These are phyloP conservation scores for Nakazawaea ambrosiae DNA, from an alignment of 805 yeast genomes.

Conservation along the genomic window DNA sequence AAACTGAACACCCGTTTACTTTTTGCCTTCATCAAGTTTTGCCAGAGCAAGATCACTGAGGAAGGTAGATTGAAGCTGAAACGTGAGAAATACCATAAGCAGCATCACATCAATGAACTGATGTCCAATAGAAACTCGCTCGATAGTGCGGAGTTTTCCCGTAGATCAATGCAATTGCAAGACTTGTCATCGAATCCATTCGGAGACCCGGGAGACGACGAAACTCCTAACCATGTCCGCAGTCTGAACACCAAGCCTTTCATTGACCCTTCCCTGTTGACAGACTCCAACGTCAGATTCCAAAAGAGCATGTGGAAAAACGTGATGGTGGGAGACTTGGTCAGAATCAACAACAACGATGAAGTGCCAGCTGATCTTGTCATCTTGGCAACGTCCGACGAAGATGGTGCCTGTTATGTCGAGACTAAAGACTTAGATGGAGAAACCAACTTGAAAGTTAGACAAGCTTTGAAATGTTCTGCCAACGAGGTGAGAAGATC, in stretches of 20 bases:
- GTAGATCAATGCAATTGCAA: constrained; percentile 13
- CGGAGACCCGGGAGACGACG: constrained; percentile 3
- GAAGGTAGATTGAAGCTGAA: constrained; percentile 11
- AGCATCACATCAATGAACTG: constrained; percentile 14
- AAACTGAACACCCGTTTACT: constrained; percentile 31
- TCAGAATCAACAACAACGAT: constrained; percentile 65
- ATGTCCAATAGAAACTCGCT: constrained; percentile 18
- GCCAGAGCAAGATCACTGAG: constrained; percentile 9
- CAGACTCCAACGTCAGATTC: constrained; percentile 18
- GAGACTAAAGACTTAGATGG: constrained; percentile 72
- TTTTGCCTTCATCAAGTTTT: constrained; percentile 6
- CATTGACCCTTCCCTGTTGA: constrained; percentile 3
- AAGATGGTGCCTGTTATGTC: constrained; percentile 58
- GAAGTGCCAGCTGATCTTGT: constrained; percentile 76
- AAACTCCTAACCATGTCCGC: neutral
- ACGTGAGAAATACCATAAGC: constrained; percentile 7
- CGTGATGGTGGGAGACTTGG: constrained; percentile 65
- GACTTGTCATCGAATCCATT: constrained; percentile 8
- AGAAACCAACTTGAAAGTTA: constrained; percentile 66
- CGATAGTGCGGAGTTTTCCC: constrained; percentile 24
- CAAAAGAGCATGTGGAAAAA: constrained; percentile 50
- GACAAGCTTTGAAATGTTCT: constrained; percentile 49
- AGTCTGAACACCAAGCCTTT: constrained; percentile 8
- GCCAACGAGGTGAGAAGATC: constrained; percentile 41
- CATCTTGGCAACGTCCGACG: constrained; percentile 57